Conservation (phyloP, 1,284 basidiomycete species). For the Flammula alnicola region DNA sequence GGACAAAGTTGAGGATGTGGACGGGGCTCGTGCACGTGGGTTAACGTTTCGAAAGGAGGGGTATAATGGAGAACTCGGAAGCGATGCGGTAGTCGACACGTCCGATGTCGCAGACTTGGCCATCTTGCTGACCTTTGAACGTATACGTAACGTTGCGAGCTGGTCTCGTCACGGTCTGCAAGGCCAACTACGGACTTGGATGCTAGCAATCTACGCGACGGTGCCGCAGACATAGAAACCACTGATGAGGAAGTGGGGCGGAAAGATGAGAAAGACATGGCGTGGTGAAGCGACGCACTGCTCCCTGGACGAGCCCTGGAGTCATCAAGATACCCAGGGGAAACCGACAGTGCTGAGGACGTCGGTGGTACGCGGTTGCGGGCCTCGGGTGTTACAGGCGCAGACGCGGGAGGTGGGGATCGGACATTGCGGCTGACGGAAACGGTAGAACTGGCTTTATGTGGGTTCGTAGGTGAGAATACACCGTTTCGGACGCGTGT, state of each 20-base stretch:
- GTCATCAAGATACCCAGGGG: background rate
- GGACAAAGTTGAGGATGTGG: slow-evolving; percentile 46
- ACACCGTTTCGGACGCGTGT: too few species aligned
- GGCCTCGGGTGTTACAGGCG: background rate
- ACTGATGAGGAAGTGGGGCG: background rate
- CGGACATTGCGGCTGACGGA: background rate
- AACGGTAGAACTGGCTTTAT: background rate
- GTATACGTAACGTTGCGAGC: slow-evolving; percentile 47
- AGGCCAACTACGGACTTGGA: slow-evolving; percentile 24
- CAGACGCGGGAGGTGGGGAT: background rate
- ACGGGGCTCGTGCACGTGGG: slow-evolving; percentile 45
- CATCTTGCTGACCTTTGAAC: slow-evolving; percentile 57
- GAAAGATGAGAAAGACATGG: too few species aligned
- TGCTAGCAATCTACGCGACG: slow-evolving; percentile 12
- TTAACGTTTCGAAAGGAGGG: slow-evolving; percentile 37
- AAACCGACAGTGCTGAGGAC: too few species aligned
- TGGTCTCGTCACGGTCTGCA: slow-evolving; percentile 20
- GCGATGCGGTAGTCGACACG: slow-evolving; percentile 15
- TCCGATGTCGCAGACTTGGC: slow-evolving; percentile 39
- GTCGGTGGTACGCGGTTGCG: background rate
- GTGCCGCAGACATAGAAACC: background rate
- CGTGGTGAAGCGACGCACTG: too few species aligned
- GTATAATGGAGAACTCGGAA: slow-evolving; percentile 31
- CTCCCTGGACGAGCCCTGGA: too few species aligned
- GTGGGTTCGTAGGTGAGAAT: background rate